Evolutionary conservation across 371 early-diverging fungal species (phyloP).

Genomic region (Haplosporangium sp.): DNA sequence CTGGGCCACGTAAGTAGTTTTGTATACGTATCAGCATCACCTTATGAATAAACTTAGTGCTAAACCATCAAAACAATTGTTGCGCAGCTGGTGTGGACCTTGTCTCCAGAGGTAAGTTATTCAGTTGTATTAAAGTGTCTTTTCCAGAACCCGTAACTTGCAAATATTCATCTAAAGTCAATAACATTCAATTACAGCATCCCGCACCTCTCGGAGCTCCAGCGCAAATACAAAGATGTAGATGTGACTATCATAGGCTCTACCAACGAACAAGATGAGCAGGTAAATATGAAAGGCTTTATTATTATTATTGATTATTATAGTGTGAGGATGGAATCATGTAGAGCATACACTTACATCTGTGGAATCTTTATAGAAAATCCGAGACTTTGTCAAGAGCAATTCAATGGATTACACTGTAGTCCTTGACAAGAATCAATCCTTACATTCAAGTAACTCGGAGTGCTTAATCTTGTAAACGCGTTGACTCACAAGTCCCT

Average conservation of each 20-base stretch:
- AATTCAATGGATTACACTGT: conserved; percentile 50
- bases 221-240: conserved; percentile 53
- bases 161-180: neutral
- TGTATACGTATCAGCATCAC: neutral
- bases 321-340: neutral
- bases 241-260: conserved; percentile 48
- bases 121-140: neutral
- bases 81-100: conserved; percentile 49
- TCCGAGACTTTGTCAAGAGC: conserved; percentile 44
- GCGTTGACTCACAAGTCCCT: neutral
- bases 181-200: conserved; percentile 19
- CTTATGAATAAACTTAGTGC: too few relatives aligned
- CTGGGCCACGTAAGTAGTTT: conserved; percentile 49
- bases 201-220: conserved; percentile 48
- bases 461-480: neutral
- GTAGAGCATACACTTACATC: neutral
- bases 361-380: conserved; percentile 27
- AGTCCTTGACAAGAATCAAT: conserved; percentile 37
- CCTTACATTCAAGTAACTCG: conserved; percentile 35
- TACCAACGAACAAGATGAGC: conserved; percentile 46
- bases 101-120: conserved; percentile 41
- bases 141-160: neutral
- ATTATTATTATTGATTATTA: neutral
- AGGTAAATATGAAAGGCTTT: conserved; percentile 8
- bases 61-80: neutral